Percentiles rank a stretch among this genome's conserved stretches.
These are phyloP conservation scores for Bruguiera hainesii DNA, from an alignment of 441 rosid genomes.

Conservation along the genomic window DNA sequence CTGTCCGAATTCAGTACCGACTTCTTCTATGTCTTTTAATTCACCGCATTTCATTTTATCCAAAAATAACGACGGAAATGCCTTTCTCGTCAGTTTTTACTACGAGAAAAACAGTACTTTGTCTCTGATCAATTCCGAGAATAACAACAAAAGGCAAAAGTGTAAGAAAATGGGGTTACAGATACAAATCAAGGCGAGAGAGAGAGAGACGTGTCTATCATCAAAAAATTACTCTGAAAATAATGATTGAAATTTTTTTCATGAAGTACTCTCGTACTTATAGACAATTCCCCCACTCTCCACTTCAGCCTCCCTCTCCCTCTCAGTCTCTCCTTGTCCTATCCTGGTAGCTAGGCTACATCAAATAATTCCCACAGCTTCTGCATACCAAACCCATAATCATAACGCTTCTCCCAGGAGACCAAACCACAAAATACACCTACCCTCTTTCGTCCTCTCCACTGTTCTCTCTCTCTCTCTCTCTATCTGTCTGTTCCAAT, in stretches of 20 bases:
- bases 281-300: constrained; percentile 11
- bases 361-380: constrained; percentile 51
- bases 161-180: neutral
- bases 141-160: neutral
- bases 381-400: constrained; percentile 40
- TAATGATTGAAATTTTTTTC: constrained; percentile 38
- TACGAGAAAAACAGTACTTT: no score
- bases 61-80: no score
- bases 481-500: no score
- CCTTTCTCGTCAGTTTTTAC: no score
- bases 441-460: neutral
- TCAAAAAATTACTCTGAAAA: constrained; percentile 25
- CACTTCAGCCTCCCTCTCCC: neutral
- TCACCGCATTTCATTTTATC: no score
- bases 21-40: no score
- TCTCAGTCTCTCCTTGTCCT: constrained; percentile 23
- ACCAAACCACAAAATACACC: constrained; percentile 5
- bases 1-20: no score
- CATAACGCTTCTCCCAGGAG: constrained; percentile 25
- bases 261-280: constrained; percentile 45
- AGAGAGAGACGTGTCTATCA: neutral
- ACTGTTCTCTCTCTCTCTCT: neutral
- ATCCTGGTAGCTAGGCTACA: constrained; percentile 20
- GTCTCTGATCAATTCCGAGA: neutral
- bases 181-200: neutral